Percentiles rank a stretch among this genome's conserved stretches.
Evolutionary conservation across 1,139 yeast species (phyloP).

Genomic region (Arxiozyma telluris): DNA sequence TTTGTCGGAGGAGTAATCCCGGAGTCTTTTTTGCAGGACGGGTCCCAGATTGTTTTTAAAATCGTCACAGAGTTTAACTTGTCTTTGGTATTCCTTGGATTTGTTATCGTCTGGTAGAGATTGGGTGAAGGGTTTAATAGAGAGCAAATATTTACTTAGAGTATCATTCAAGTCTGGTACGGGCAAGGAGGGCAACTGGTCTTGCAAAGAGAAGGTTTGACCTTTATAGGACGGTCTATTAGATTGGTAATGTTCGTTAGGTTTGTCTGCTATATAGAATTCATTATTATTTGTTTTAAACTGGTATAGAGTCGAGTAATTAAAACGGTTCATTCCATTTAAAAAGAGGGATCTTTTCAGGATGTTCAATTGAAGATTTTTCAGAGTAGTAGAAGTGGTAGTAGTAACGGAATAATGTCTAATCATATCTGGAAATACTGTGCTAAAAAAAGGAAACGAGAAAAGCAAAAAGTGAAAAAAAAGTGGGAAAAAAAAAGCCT

Average conservation of each 20-base stretch:
- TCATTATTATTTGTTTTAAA: slow-evolving; percentile 25
- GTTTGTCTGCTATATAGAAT: slow-evolving; percentile 19
- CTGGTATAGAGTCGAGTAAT: slow-evolving; percentile 7
- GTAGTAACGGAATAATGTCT: too few relatives aligned
- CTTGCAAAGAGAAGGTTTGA: slow-evolving; percentile 64
- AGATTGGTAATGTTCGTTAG: slow-evolving; percentile 19
- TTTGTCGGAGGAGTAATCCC: slow-evolving; percentile 46
- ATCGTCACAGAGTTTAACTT: slow-evolving; percentile 54
- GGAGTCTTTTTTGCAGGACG: slow-evolving; percentile 57
- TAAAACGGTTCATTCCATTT: not conserved
- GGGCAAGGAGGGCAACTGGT: slow-evolving; percentile 72
- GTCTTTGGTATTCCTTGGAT: slow-evolving; percentile 28
- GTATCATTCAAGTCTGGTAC: slow-evolving; percentile 78
- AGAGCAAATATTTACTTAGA: slow-evolving; percentile 55
- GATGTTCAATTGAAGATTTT: not conserved
- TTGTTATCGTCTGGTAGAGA: slow-evolving; percentile 20
- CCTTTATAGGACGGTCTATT: slow-evolving; percentile 40
- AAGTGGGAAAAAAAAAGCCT: too few relatives aligned
- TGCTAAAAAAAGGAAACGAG: too few relatives aligned
- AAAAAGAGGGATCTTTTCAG: slow-evolving; percentile 1
- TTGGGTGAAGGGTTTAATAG: slow-evolving; percentile 60
- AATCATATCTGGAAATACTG: not conserved
- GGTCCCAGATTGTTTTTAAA: slow-evolving; percentile 62
- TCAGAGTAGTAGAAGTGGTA: not conserved
- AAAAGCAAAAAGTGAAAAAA: too few relatives aligned